Evolutionary conservation across 106 monocot species (phyloP).

Genomic region (Xerophyta viscosa): DNA sequence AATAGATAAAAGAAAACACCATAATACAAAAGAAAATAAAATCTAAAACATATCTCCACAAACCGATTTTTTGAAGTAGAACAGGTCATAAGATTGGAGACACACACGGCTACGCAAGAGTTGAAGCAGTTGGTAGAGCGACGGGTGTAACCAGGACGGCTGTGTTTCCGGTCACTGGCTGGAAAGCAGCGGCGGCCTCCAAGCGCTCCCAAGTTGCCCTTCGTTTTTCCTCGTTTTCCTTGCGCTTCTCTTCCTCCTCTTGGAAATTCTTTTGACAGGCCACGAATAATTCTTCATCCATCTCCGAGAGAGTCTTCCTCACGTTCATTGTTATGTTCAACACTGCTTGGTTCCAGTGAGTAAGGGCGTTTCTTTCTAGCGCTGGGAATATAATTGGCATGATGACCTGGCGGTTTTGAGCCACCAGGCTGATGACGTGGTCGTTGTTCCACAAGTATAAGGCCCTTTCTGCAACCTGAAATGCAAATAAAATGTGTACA

Average conservation of each 20-base stretch:
- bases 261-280: constrained; percentile 43
- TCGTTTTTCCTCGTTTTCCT: constrained; percentile 33
- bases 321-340: constrained; percentile 70
- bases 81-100: no score
- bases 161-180: constrained; percentile 73
- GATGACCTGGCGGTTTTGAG: constrained; percentile 64
- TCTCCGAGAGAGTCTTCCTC: constrained; percentile 70
- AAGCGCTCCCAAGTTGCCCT: constrained; percentile 55
- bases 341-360: constrained; percentile 82
- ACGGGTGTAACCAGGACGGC: constrained; percentile 84
- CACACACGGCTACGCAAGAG: no score
- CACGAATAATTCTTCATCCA: constrained; percentile 73
- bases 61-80: no score
- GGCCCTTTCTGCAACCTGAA: constrained; percentile 87
- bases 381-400: constrained; percentile 67
- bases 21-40: no score
- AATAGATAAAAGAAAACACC: no score
- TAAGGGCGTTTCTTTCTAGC: constrained; percentile 46
- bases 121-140: no score
- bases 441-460: constrained; percentile 91
- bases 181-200: constrained; percentile 47
- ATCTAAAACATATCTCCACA: no score
- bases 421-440: constrained; percentile 55
- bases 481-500: no score
- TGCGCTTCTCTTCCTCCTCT: constrained; percentile 52